Conservation (phyloP, 2,329 filamentous ascomycete species). For the Colletotrichum orbiculare region DNA sequence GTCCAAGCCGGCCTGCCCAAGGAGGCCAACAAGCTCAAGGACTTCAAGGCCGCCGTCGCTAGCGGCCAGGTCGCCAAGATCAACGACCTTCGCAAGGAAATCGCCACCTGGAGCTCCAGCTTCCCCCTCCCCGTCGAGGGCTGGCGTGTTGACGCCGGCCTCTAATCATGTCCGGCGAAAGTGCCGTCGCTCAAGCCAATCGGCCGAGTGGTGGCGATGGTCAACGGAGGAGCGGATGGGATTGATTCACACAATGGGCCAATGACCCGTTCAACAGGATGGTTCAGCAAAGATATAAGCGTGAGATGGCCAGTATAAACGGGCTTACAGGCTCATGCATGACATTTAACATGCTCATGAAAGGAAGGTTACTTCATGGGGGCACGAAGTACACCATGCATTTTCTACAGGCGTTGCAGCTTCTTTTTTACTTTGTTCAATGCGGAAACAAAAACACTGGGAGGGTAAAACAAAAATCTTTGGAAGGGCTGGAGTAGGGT, state of each 20-base stretch:
- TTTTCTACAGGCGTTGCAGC: slow-evolving; percentile 50
- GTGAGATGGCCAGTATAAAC: slow-evolving; percentile 20
- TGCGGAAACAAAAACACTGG: slow-evolving; percentile 31
- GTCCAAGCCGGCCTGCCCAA: slow-evolving; percentile 88
- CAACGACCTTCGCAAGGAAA: slow-evolving; percentile 87
- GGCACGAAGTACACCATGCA: slow-evolving; percentile 43
- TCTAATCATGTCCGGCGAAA: slow-evolving; percentile 54
- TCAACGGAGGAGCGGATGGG: neutral
- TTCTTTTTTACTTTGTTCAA: slow-evolving; percentile 14
- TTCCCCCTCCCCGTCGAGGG: slow-evolving; percentile 93
- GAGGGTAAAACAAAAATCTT: slow-evolving; percentile 32
- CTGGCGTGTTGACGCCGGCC: slow-evolving; percentile 71
- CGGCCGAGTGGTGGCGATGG: slow-evolving; percentile 3
- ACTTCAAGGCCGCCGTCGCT: slow-evolving; percentile 95
- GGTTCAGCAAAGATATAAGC: slow-evolving; percentile 32
- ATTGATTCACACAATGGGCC: slow-evolving; percentile 30
- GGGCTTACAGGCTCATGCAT: slow-evolving; percentile 18
- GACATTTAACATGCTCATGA: slow-evolving; percentile 39
- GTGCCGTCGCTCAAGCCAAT: slow-evolving; percentile 10
- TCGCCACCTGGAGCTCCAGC: slow-evolving; percentile 83
- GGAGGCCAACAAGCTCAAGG: slow-evolving; percentile 99
- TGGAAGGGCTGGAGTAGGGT: slow-evolving; percentile 41
- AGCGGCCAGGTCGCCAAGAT: slow-evolving; percentile 84
- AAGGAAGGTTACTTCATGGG: slow-evolving; percentile 36
- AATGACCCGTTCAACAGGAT: slow-evolving; percentile 33